Evolutionary conservation across 371 early-diverging fungal genomes (phyloP).

Genomic region (Umbelopsis sp.): DNA sequence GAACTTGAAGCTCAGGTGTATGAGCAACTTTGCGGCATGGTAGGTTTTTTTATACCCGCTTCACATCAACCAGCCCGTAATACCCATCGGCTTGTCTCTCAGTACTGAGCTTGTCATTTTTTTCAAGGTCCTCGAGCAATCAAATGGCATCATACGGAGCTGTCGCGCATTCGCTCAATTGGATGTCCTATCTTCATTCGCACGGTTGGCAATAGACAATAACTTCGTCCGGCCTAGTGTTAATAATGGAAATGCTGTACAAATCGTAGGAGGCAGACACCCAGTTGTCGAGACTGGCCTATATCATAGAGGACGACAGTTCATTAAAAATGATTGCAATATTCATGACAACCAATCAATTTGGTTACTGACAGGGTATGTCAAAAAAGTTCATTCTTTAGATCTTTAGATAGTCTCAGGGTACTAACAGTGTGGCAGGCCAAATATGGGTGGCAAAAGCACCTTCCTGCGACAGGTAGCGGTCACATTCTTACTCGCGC

Average conservation of each 20-base stretch:
- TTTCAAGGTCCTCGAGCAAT: constrained; percentile 42
- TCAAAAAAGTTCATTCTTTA: background rate
- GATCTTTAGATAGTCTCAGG: background rate
- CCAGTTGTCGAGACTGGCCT: constrained; percentile 86
- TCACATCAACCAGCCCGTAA: too few species aligned
- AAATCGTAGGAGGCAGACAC: constrained; percentile 77
- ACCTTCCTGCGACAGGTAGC: constrained; percentile 90
- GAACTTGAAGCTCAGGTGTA: constrained; percentile 55
- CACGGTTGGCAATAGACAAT: constrained; percentile 55
- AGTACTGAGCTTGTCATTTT: background rate
- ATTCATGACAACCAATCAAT: constrained; percentile 57
- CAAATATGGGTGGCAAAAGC: constrained; percentile 97
- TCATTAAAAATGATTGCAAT: constrained; percentile 75
- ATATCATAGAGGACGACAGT: constrained; percentile 59
- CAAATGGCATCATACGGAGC: constrained; percentile 51
- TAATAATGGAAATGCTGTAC: constrained; percentile 44
- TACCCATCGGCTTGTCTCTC: too few species aligned
- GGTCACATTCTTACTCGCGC: constrained; percentile 88
- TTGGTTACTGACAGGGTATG: constrained; percentile 81
- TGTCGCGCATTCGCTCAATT: constrained; percentile 67
- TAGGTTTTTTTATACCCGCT: constrained; percentile 4
- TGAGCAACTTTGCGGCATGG: constrained; percentile 36
- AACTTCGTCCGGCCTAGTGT: constrained; percentile 65
- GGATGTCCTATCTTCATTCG: constrained; percentile 70
- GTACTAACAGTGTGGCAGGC: constrained; percentile 35